Percentiles rank a stretch among this genome's conserved stretches.
These are phyloP conservation scores for Mycena floridula DNA, from an alignment of 768 basidiomycete species.

Conservation along the genomic window DNA sequence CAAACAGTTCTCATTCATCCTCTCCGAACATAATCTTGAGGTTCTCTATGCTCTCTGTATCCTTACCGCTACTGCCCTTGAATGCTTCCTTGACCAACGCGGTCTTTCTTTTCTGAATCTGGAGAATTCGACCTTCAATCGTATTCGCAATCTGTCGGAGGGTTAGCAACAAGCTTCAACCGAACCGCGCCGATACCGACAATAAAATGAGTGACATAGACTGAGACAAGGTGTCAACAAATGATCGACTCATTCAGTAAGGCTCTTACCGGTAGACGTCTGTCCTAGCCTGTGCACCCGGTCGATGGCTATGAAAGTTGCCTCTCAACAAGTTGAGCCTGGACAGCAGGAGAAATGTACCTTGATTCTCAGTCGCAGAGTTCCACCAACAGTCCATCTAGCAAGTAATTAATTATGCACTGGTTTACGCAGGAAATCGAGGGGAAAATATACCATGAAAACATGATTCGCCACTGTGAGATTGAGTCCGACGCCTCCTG, in stretches of 20 bases:
- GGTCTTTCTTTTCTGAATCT: slow-evolving; percentile 82
- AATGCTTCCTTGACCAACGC: slow-evolving; percentile 86
- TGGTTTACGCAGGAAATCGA: no score
- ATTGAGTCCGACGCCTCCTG: no score
- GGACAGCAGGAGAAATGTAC: no score
- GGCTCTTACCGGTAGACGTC: no score
- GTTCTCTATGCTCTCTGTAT: slow-evolving; percentile 69
- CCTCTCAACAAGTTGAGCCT: no score
- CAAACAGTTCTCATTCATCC: no score
- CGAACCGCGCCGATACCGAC: slow-evolving; percentile 32
- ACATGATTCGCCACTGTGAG: slow-evolving; percentile 80
- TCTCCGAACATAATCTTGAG: slow-evolving; percentile 75
- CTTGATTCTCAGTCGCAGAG: slow-evolving; percentile 76
- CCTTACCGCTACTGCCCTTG: slow-evolving; percentile 40
- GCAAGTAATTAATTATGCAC: no score
- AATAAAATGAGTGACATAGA: slow-evolving; percentile 82
- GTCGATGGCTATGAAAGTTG: slow-evolving; percentile 68
- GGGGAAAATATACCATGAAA: slow-evolving; percentile 58
- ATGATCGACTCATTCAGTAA: no score
- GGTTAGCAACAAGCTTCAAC: neutral
- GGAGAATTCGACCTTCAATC: slow-evolving; percentile 72
- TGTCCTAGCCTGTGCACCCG: slow-evolving; percentile 84
- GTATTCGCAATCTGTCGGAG: slow-evolving; percentile 55
- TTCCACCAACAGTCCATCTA: slow-evolving; percentile 95
- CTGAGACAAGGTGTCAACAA: no score